A percentile compares a stretch with the other conserved stretches of the same genome.
These are phyloP conservation scores for Meredithiella fracta DNA, from an alignment of 2,329 filamentous ascomycete species.

Conservation along the genomic window DNA sequence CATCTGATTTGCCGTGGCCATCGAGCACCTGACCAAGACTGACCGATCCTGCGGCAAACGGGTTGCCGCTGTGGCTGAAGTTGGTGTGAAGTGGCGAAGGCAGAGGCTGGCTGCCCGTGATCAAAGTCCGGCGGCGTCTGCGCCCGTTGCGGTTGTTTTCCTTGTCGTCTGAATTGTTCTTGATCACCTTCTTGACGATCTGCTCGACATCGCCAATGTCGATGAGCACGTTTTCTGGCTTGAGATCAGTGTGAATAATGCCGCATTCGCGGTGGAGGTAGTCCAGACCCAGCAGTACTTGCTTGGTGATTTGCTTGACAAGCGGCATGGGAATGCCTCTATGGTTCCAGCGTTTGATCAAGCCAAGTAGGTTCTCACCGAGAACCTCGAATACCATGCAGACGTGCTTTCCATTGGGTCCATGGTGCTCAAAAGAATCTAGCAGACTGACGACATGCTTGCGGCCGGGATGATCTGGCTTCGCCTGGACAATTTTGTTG, in stretches of 20 bases:
- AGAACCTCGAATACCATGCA: constrained; percentile 99
- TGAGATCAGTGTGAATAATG: constrained; percentile 95
- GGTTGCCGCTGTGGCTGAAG: constrained; percentile 49
- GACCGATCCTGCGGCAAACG: constrained; percentile 21
- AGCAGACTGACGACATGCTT: constrained; percentile 91
- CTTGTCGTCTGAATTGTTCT: constrained; percentile 57
- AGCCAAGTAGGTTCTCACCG: constrained; percentile 79
- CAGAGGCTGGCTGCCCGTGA: constrained; percentile 90
- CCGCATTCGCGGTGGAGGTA: constrained; percentile 96
- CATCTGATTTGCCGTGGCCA: constrained; percentile 34
- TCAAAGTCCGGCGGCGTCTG: constrained; percentile 75
- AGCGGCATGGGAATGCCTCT: constrained; percentile 89
- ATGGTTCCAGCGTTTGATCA: constrained; percentile 98
- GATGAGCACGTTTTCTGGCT: constrained; percentile 95
- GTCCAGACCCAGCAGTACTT: constrained; percentile 86
- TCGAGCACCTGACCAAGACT: constrained; percentile 76
- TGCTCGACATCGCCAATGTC: constrained; percentile 98
- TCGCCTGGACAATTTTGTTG: constrained; percentile 90
- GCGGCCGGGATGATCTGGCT: constrained; percentile 82
- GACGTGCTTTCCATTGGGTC: constrained; percentile 87
- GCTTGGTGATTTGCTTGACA: constrained; percentile 97
- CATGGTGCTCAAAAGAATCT: constrained; percentile 95
- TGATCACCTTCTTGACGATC: constrained; percentile 91
- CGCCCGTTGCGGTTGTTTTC: constrained; percentile 86
- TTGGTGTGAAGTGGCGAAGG: constrained; percentile 86